phyloP scores from a whole-genome alignment of 345 rosid species.

The Brassica incana region DNA sequence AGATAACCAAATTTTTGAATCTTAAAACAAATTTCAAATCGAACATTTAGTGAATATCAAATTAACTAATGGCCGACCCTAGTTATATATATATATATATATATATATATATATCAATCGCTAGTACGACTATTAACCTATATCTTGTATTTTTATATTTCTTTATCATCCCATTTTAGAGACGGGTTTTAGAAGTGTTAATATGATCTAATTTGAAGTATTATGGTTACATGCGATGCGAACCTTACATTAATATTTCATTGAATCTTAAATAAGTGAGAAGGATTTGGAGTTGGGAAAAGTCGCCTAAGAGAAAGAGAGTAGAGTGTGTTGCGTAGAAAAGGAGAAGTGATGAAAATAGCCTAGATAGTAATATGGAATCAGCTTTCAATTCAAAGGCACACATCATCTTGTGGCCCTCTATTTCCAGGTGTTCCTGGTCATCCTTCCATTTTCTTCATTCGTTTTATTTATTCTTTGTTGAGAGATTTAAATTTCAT shows the following conservation, averaged over 20 bases:
- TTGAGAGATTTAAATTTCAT: background rate
- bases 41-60: too few species aligned
- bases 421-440: background rate
- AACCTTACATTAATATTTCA: background rate
- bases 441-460: conserved; percentile 27
- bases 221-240: background rate
- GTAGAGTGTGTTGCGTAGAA: conserved; percentile 18
- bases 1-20: too few species aligned
- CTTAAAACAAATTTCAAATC: too few species aligned
- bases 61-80: too few species aligned
- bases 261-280: background rate
- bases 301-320: conserved; percentile 26
- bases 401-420: conserved; percentile 13
- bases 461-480: background rate
- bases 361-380: background rate
- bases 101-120: background rate
- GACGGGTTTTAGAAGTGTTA: background rate
- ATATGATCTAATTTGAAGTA: background rate
- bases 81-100: too few species aligned
- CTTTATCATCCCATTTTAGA: background rate
- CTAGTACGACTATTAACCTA: background rate
- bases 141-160: background rate
- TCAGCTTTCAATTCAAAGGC: conserved; percentile 24
- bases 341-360: conserved; percentile 13
- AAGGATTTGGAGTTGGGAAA: conserved; percentile 17